Evolutionary conservation across 306 rosid species (phyloP).

Genomic region (Citrullus mucosospermus): DNA sequence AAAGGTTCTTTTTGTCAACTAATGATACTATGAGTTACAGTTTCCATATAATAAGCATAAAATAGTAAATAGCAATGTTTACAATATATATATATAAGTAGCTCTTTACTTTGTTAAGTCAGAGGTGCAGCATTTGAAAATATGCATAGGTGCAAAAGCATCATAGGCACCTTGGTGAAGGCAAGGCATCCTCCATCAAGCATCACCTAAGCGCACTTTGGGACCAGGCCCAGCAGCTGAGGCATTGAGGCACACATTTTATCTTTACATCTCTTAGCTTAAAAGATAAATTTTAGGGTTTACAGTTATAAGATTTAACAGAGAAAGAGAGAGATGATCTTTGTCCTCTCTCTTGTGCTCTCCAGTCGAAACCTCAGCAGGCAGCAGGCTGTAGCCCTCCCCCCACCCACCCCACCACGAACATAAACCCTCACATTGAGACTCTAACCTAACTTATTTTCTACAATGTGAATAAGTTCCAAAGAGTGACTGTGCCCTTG

Average conservation of each 20-base stretch:
- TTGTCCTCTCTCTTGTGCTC: background rate
- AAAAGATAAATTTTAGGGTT: background rate
- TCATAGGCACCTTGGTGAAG: background rate
- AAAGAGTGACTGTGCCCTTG: background rate
- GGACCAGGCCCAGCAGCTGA: background rate
- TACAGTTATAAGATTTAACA: background rate
- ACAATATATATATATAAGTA: background rate
- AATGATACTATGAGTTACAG: constrained; percentile 19
- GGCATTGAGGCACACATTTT: background rate
- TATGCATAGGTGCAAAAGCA: background rate
- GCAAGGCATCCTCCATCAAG: background rate
- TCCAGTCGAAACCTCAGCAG: too few relatives aligned
- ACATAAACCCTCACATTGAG: background rate
- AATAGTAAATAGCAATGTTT: background rate
- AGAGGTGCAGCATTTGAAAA: background rate
- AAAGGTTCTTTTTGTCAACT: background rate
- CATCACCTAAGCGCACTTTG: background rate
- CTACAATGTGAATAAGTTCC: background rate
- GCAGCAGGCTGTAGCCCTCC: too few relatives aligned
- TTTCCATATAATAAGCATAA: background rate
- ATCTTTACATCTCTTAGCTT: background rate
- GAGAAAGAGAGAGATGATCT: background rate
- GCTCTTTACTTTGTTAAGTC: background rate
- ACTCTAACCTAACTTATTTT: background rate
- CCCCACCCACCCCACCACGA: background rate